These are phyloP conservation scores for Thecaphora thlaspeos DNA, from an alignment of 1,284 basidiomycete genomes.

Conservation along the genomic window DNA sequence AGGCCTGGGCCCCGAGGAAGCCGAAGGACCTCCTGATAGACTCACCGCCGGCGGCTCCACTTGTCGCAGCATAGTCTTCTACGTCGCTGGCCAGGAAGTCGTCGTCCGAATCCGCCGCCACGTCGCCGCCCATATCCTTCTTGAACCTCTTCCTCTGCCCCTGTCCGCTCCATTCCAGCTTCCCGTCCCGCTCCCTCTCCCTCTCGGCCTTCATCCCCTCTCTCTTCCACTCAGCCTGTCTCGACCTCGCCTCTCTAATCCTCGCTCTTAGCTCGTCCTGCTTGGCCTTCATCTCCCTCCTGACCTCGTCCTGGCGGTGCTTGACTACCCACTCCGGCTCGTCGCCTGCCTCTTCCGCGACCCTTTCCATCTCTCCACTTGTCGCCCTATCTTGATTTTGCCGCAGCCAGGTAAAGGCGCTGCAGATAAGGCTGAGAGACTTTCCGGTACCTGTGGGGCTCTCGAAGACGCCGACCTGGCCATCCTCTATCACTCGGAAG, in stretches of 20 bases:
- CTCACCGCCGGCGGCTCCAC: too few species aligned
- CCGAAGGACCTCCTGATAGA: too few species aligned
- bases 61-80: background rate
- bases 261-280: slow-evolving; percentile 56
- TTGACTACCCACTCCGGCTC: slow-evolving; percentile 60
- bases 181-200: slow-evolving; percentile 7
- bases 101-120: slow-evolving; percentile 24
- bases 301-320: slow-evolving; percentile 54
- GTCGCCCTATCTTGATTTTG: slow-evolving; percentile 42
- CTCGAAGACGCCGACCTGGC: slow-evolving; percentile 70
- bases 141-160: background rate
- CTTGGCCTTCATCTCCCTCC: slow-evolving; percentile 42
- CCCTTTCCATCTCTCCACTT: slow-evolving; percentile 12
- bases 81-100: slow-evolving; percentile 17
- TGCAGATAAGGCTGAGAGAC: slow-evolving; percentile 59
- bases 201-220: slow-evolving; percentile 5
- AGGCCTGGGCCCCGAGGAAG: too few species aligned
- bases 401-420: slow-evolving; percentile 57
- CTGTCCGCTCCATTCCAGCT: slow-evolving; percentile 2
- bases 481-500: slow-evolving; percentile 73
- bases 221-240: slow-evolving; percentile 30
- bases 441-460: slow-evolving; percentile 62
- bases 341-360: slow-evolving; percentile 7
- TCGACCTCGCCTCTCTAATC: slow-evolving; percentile 36
- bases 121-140: background rate